Evolutionary conservation across 371 early-diverging fungal species (phyloP).

Genomic region (Rhizopus delemar): DNA sequence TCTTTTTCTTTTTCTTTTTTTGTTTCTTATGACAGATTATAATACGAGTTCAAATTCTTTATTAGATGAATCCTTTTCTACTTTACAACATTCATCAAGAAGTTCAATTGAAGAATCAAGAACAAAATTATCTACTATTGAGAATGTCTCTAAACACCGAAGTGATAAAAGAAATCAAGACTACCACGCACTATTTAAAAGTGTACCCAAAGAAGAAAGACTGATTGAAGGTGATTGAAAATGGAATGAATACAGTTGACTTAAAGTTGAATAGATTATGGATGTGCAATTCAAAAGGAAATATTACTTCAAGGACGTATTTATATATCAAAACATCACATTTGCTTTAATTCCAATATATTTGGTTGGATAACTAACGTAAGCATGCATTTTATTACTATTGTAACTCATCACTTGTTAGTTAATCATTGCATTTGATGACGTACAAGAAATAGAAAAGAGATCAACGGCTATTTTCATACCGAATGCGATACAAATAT

Average conservation of each 20-base stretch:
- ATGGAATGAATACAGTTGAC: neutral
- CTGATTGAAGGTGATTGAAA: slow-evolving; percentile 52
- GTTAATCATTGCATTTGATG: slow-evolving; percentile 80
- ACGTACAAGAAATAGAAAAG: slow-evolving; percentile 84
- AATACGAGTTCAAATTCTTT: neutral
- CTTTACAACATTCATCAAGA: too few relatives aligned
- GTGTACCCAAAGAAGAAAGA: slow-evolving; percentile 56
- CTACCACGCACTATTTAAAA: slow-evolving; percentile 58
- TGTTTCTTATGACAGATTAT: neutral
- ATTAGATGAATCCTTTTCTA: too few relatives aligned
- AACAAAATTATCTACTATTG: neutral
- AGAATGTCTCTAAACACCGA: slow-evolving; percentile 10
- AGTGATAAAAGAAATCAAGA: slow-evolving; percentile 52
- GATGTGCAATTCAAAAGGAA: slow-evolving; percentile 91
- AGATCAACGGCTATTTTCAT: slow-evolving; percentile 79
- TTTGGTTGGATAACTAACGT: slow-evolving; percentile 95
- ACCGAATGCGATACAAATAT: slow-evolving; percentile 84
- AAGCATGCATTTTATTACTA: slow-evolving; percentile 21
- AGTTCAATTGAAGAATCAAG: neutral
- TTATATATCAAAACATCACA: slow-evolving; percentile 81
- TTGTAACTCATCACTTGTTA: slow-evolving; percentile 19
- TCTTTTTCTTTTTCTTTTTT: too few relatives aligned
- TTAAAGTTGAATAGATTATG: slow-evolving; percentile 63
- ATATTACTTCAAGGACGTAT: slow-evolving; percentile 91
- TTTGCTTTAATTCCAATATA: slow-evolving; percentile 94